Conservation (phyloP, 768 basidiomycete species). For the Hygrophoropsis aurantiaca region DNA sequence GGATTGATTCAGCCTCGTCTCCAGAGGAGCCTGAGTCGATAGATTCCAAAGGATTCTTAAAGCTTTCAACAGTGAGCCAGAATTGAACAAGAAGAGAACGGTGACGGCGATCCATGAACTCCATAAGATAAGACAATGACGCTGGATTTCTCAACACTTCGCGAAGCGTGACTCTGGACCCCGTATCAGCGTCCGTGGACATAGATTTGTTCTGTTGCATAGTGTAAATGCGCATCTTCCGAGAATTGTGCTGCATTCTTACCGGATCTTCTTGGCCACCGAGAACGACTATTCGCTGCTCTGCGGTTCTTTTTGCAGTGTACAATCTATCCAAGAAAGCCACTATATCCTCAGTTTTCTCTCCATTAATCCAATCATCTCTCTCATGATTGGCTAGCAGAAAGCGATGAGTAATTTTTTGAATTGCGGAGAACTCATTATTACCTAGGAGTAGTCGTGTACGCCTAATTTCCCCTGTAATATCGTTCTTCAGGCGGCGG, state of each 20-base stretch:
- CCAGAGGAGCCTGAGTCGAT: constrained; percentile 59
- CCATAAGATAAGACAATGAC: constrained; percentile 94
- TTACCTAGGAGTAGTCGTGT: constrained; percentile 73
- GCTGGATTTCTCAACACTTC: constrained; percentile 86
- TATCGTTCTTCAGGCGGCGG: constrained; percentile 85
- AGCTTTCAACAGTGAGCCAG: constrained; percentile 96
- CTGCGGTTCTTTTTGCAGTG: constrained; percentile 84
- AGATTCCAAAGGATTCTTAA: constrained; percentile 93
- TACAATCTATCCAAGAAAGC: constrained; percentile 87
- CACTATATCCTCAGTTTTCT: constrained; percentile 81
- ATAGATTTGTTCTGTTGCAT: constrained; percentile 38
- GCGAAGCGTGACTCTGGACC: constrained; percentile 60
- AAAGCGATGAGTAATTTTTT: neutral
- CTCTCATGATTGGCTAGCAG: constrained; percentile 77
- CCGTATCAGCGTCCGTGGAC: constrained; percentile 41
- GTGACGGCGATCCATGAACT: constrained; percentile 92
- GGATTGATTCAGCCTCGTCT: constrained; percentile 62
- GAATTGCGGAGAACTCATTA: constrained; percentile 8
- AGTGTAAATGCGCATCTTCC: neutral
- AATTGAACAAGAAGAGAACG: constrained; percentile 90
- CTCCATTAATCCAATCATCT: constrained; percentile 86
- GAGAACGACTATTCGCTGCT: constrained; percentile 78
- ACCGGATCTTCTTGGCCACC: constrained; percentile 71
- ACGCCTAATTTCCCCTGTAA: constrained; percentile 86
- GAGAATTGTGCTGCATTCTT: constrained; percentile 15